Evolutionary conservation across 345 rosid genomes (phyloP), one percentile per base, ranked within the genome.

Genomic region (Arabis hirsuta): DNA sequence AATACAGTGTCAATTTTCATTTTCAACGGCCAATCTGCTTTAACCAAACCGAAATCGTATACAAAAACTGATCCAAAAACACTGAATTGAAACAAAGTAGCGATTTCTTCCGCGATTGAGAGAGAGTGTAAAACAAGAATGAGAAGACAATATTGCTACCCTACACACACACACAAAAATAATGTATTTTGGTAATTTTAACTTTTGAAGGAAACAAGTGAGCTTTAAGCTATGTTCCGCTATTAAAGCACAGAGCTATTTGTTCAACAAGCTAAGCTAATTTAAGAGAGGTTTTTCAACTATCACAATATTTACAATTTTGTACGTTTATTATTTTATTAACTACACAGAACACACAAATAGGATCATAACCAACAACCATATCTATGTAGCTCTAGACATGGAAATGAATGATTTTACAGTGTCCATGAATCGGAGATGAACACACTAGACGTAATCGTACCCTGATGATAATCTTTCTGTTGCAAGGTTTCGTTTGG

Each of bases 391-490:
- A 36, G 67, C 62, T 59, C 3, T 60, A 34, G 34, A 67, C 68
- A 74, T 22, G 12, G 19, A 45, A 27, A 69, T 46, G 60, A 76
- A 61, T 62, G 74, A 36, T 69, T 36, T 68, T 74, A 67, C 63
- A 67, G 7, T 43, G 51, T 69, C 46, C 27, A 67, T 11, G 24
- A 45, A 68, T 61, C 7, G 4, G 22, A 54, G 38, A 47, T 13
- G 3, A 41, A 32, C 20, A 32, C 27, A 57, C 78, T 78, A 88
- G 57, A 86, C 95, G 55, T 84, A 86, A 58, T 85, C 94, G 6
- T 78, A 87, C 41, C 78, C 87, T 2, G 79, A 56, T 53, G 80
- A 67, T 36, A 24, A 51, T 70, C 80, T 63, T 36, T 87, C 90
- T 2, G 74, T 57, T 12, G 79, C 71, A 54, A 72, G 80, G 82